Percentiles rank a stretch among this genome's conserved stretches.
Evolutionary conservation across 176 grass and related monocot species (phyloP).

Genomic region (Avena eriantha): DNA sequence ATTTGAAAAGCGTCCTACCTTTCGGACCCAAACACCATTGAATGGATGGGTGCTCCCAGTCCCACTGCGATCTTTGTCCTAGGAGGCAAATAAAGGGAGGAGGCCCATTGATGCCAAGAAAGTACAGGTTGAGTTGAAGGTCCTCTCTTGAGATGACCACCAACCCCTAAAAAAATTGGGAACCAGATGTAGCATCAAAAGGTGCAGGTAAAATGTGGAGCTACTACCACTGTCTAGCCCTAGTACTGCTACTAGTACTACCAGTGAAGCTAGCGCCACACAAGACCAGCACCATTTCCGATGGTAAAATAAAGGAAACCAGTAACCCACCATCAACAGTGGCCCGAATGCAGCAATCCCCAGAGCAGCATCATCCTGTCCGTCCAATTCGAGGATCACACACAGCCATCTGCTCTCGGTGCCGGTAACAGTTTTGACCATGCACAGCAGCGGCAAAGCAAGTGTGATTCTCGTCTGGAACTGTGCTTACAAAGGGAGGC

Average conservation of each 20-base stretch:
- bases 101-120: slow-evolving; percentile 50
- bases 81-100: slow-evolving; percentile 33
- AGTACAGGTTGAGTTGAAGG: slow-evolving; percentile 57
- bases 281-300: slow-evolving; percentile 63
- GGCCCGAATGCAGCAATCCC: slow-evolving; percentile 49
- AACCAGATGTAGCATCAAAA: slow-evolving; percentile 62
- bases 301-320: slow-evolving; percentile 44
- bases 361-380: slow-evolving; percentile 41
- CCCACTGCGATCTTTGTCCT: slow-evolving; percentile 45
- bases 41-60: slow-evolving; percentile 44
- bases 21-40: slow-evolving; percentile 46
- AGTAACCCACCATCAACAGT: slow-evolving; percentile 50
- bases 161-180: slow-evolving; percentile 38
- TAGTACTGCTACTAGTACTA: not conserved
- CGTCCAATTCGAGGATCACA: slow-evolving; percentile 34
- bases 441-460: not conserved
- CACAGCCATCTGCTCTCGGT: not conserved
- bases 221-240: not conserved
- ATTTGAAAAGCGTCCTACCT: slow-evolving; percentile 45
- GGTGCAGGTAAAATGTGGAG: slow-evolving; percentile 45
- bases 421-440: not conserved
- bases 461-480: slow-evolving; percentile 44
- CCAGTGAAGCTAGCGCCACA: slow-evolving; percentile 4
- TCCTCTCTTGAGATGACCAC: slow-evolving; percentile 47
- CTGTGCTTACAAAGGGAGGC: slow-evolving; percentile 40